phyloP scores from a whole-genome alignment of 2,329 filamentous ascomycete genomes.

The Neofusicoccum cordaticola region DNA sequence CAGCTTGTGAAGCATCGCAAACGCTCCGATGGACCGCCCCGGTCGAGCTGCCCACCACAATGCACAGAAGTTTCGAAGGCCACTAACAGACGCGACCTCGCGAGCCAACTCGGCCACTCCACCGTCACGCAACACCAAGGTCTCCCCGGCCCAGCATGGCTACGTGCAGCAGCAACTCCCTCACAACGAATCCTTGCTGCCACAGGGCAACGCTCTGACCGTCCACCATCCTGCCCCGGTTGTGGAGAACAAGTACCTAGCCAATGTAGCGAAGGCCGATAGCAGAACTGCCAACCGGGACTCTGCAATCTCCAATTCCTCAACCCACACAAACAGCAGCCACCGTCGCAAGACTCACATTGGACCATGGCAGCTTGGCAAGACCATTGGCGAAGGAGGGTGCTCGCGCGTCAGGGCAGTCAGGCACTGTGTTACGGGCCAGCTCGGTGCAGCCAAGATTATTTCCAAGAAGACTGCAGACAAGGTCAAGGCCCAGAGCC shows the following conservation, averaged over 20 bases:
- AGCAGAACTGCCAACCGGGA: conserved; percentile 50
- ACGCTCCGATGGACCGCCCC: conserved; percentile 30
- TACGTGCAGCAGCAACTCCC: conserved; percentile 27
- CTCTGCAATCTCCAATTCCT: conserved; percentile 55
- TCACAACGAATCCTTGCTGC: conserved; percentile 45
- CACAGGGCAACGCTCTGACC: conserved; percentile 40
- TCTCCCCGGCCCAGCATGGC: not conserved
- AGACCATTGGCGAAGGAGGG: conserved; percentile 83
- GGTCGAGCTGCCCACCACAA: conserved; percentile 23
- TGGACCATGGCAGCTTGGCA: conserved; percentile 90
- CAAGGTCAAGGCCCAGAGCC: conserved; percentile 78
- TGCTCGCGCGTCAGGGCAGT: conserved; percentile 85
- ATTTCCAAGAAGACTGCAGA: conserved; percentile 77
- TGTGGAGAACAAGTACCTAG: conserved; percentile 52
- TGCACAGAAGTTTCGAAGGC: conserved; percentile 31
- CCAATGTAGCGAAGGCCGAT: conserved; percentile 49
- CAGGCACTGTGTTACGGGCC: conserved; percentile 72
- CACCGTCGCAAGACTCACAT: conserved; percentile 67
- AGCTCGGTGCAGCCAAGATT: conserved; percentile 91
- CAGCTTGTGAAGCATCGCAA: not conserved
- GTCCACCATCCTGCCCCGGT: conserved; percentile 32
- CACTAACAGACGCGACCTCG: conserved; percentile 33
- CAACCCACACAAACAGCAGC: conserved; percentile 52
- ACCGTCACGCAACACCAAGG: conserved; percentile 1
- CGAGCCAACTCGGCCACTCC: conserved; percentile 30